phyloP scores from a whole-genome alignment of 73 alveolate species.

The Paramecium biaurelia region DNA sequence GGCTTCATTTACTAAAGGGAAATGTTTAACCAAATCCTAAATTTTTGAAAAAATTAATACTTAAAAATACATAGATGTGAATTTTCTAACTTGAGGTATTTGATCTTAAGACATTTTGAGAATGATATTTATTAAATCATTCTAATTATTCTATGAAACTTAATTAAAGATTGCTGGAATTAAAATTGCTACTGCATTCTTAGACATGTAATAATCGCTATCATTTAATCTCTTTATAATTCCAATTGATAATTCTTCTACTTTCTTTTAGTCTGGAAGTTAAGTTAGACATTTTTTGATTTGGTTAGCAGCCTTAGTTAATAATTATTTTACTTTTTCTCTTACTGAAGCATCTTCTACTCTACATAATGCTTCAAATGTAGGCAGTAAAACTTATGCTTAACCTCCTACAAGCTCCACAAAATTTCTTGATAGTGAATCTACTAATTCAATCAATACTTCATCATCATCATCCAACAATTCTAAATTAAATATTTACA shows the following conservation, averaged over 20 bases:
- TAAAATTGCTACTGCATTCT: constrained; percentile 71
- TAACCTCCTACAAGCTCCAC: constrained; percentile 94
- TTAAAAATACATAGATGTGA: constrained; percentile 42
- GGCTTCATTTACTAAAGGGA: constrained; percentile 27
- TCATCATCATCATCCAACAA: constrained; percentile 97
- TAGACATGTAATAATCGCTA: constrained; percentile 79
- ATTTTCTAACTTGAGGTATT: constrained; percentile 57
- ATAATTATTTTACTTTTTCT: constrained; percentile 65
- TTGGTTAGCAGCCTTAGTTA: constrained; percentile 65
- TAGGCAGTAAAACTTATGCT: constrained; percentile 68
- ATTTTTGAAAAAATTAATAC: constrained; percentile 8
- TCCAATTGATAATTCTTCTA: constrained; percentile 68
- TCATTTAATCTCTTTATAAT: constrained; percentile 72
- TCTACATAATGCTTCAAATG: constrained; percentile 79
- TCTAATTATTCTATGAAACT: constrained; percentile 67
- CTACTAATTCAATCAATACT: constrained; percentile 90
- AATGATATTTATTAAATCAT: constrained; percentile 57
- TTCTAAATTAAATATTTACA: constrained; percentile 63
- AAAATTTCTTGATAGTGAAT: constrained; percentile 79
- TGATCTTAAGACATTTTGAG: constrained; percentile 39
- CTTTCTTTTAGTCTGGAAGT: constrained; percentile 64
- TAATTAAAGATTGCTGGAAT: constrained; percentile 74
- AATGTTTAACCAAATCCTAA: constrained; percentile 59
- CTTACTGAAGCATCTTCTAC: constrained; percentile 87
- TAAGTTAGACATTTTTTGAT: constrained; percentile 67